A percentile compares a stretch with the other conserved stretches of the same genome.
Conservation (phyloP, 73 alveolate species). For the Stentor coeruleus region DNA sequence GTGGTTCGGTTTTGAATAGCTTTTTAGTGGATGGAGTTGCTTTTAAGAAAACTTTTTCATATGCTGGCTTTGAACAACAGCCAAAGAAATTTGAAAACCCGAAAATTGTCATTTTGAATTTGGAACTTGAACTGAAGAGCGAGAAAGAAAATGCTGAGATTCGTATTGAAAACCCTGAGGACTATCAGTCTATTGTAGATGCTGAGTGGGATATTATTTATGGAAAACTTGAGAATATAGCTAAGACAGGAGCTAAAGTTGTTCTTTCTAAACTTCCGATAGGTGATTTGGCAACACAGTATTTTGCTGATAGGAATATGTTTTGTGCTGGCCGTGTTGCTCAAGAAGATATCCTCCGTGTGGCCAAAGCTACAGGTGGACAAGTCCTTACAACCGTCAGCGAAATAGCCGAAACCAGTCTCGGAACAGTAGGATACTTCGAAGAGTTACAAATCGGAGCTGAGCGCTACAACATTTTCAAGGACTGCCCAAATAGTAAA, state of each 20-base stretch:
- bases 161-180: slow-evolving; percentile 92
- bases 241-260: slow-evolving; percentile 86
- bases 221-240: slow-evolving; percentile 87
- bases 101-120: slow-evolving; percentile 75
- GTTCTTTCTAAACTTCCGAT: slow-evolving; percentile 94
- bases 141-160: slow-evolving; percentile 95
- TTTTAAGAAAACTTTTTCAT: slow-evolving; percentile 93
- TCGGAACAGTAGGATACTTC: slow-evolving; percentile 93
- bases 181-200: slow-evolving; percentile 90
- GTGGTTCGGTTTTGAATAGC: slow-evolving; percentile 87
- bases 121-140: slow-evolving; percentile 94
- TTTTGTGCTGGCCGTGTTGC: slow-evolving; percentile 96
- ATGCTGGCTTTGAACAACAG: slow-evolving; percentile 97
- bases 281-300: slow-evolving; percentile 96
- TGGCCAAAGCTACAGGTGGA: slow-evolving; percentile 94
- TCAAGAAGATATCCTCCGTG: slow-evolving; percentile 85
- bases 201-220: slow-evolving; percentile 98
- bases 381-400: slow-evolving; percentile 84
- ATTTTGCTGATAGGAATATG: slow-evolving; percentile 87
- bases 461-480: slow-evolving; percentile 66
- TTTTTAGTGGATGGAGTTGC: slow-evolving; percentile 95
- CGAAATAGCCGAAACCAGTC: slow-evolving; percentile 64
- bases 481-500: slow-evolving; percentile 65
- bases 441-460: slow-evolving; percentile 96
- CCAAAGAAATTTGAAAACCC: slow-evolving; percentile 93